Evolutionary conservation across 345 rosid species (phyloP).

Genomic region (Eucalyptus pauciflora): DNA sequence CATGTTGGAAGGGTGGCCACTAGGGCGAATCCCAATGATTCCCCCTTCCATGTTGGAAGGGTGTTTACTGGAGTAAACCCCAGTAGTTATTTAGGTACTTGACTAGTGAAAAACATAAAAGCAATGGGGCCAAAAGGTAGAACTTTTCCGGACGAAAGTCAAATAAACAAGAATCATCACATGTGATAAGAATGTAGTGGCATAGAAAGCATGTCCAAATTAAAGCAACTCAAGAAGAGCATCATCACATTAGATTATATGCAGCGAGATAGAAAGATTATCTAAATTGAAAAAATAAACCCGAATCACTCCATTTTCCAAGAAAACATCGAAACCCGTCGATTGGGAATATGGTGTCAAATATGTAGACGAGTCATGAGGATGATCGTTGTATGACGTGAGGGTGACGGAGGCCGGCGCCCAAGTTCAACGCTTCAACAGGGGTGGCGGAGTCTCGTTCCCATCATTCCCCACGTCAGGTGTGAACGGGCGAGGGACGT

Average conservation of each 20-base stretch:
- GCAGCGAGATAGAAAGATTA: background rate
- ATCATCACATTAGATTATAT: background rate
- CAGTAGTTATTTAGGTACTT: no score
- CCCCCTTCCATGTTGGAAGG: no score
- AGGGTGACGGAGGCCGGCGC: background rate
- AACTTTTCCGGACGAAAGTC: background rate
- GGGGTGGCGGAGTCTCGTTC: background rate
- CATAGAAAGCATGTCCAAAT: background rate
- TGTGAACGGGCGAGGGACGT: background rate
- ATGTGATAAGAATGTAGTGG: background rate
- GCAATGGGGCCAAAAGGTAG: no score
- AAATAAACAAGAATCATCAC: background rate
- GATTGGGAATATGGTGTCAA: background rate
- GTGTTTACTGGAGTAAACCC: no score
- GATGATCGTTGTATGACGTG: background rate
- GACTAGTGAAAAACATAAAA: no score
- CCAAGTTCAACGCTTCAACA: background rate
- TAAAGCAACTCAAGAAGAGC: background rate
- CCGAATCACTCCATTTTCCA: background rate
- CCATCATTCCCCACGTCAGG: background rate
- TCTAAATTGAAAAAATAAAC: background rate
- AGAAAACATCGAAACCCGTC: background rate
- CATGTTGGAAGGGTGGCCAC: no score
- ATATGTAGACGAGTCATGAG: background rate
- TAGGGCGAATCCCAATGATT: no score